Evolutionary conservation across 129 eudicot genomes (phyloP), one percentile per base, ranked within the genome.

Genomic region (Gnaphalium uliginosum): DNA sequence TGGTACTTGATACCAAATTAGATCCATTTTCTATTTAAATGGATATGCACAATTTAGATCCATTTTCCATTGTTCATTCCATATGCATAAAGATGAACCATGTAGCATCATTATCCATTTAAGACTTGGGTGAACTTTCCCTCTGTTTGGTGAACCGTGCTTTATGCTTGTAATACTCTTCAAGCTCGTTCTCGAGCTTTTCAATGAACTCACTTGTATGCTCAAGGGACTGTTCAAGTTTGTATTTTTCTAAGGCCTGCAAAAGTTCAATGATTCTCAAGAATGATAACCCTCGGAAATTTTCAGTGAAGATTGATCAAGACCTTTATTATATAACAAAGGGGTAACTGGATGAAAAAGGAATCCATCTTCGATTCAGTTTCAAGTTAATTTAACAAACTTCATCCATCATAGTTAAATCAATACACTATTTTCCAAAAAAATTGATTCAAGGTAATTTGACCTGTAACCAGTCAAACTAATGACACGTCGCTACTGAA

Each of bases 161-260:
- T 78, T 87, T 79, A 73, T 94, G 92, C 71, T 90, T 66, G 69
- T 57, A 86, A 76, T 90, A 94, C 79, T 94, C 96, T 85, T 88
- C 96, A 77, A 94, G 85, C 86, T 94, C 98, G 11, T 82, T 85
- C 90, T 94, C 98, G 86, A 94, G 72, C 58, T 83, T 90, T 66
- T 94, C 98, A 51, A 94, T 90, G 80, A 94, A 90, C 81, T 87
- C 81, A 62, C 98, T 88, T 57, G 93, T 90, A 81, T 94, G 98
- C 84, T 94, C 98, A 66, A 94, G 89, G 30, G 97, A 90, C 85
- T 94, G 97, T 81, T 89, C 96, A 61, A 79, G 84, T 68, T 79
- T 75, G 77, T 90, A 94, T 51, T 90, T 94, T 74, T 94, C 98
- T 79, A 94, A 39, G 17, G 98, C 97, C 97, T 94, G 83, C 80